Evolutionary conservation across 2,329 filamentous ascomycete genomes (phyloP).

Genomic region (Diaporthe ilicicola): DNA sequence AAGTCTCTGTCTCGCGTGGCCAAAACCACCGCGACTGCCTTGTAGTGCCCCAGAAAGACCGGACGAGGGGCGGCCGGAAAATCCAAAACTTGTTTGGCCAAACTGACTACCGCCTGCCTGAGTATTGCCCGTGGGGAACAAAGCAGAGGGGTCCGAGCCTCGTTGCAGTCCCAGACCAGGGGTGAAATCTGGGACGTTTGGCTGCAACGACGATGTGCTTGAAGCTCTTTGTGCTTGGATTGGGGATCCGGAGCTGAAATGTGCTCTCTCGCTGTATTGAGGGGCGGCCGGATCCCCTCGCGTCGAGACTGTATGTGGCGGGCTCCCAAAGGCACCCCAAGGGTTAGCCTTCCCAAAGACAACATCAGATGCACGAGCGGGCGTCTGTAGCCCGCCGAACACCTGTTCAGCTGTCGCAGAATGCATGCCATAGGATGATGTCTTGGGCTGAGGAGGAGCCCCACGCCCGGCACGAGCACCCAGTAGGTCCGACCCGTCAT

Average conservation of each 20-base stretch:
- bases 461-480: slow-evolving; percentile 50
- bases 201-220: slow-evolving; percentile 26
- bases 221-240: slow-evolving; percentile 7
- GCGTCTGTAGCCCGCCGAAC: slow-evolving; percentile 50
- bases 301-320: neutral
- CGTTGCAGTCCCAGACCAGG: slow-evolving; percentile 20
- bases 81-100: slow-evolving; percentile 4
- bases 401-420: slow-evolving; percentile 59
- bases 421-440: slow-evolving; percentile 66
- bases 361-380: neutral
- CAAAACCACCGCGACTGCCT: slow-evolving; percentile 14
- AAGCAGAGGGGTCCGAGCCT: slow-evolving; percentile 17
- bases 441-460: slow-evolving; percentile 23
- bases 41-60: slow-evolving; percentile 14
- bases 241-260: slow-evolving; percentile 6
- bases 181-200: slow-evolving; percentile 22
- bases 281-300: neutral
- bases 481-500: slow-evolving; percentile 18
- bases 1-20: slow-evolving; percentile 28
- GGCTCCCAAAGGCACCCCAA: slow-evolving; percentile 16
- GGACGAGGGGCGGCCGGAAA: slow-evolving; percentile 25
- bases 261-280: slow-evolving; percentile 1
- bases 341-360: neutral
- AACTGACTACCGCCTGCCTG: neutral
- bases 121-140: neutral